Percentiles rank a stretch among this genome's conserved stretches.
Evolutionary conservation across 345 rosid species (phyloP).

Genomic region (Boechera stricta): DNA sequence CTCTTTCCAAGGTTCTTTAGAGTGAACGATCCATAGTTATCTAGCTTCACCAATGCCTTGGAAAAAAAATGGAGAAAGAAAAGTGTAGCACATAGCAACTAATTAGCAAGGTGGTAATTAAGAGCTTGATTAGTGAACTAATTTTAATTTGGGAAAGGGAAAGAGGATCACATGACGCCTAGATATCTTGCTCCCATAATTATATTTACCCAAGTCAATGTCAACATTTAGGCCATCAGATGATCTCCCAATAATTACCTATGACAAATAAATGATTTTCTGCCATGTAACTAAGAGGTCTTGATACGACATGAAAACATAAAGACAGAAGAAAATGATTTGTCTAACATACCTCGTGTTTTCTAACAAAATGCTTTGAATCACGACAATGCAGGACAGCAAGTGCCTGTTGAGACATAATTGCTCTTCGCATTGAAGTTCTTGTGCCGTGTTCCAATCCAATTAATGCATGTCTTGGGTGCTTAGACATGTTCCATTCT

Average conservation of each 20-base stretch:
- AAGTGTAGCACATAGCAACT: conserved; percentile 12
- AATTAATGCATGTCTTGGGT: conserved; percentile 55
- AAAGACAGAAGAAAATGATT: neutral
- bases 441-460: conserved; percentile 70
- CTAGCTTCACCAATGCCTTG: conserved; percentile 76
- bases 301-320: conserved; percentile 14
- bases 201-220: conserved; percentile 80
- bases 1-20: conserved; percentile 73
- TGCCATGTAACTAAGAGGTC: conserved; percentile 22
- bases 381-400: conserved; percentile 68
- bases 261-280: conserved; percentile 39
- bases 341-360: conserved; percentile 58
- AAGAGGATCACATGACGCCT: conserved; percentile 68
- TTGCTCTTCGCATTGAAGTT: conserved; percentile 63
- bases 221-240: conserved; percentile 70
- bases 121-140: neutral
- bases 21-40: conserved; percentile 61
- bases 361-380: conserved; percentile 68
- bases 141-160: conserved; percentile 13
- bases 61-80: conserved; percentile 25
- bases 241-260: conserved; percentile 88
- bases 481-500: conserved; percentile 60
- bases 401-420: conserved; percentile 65
- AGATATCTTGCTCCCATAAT: conserved; percentile 68
- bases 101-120: neutral